Percentiles rank a stretch among this genome's conserved stretches.
Conservation (phyloP, 495 filamentous ascomycete species). For the Aeminium ludgeri region DNA sequence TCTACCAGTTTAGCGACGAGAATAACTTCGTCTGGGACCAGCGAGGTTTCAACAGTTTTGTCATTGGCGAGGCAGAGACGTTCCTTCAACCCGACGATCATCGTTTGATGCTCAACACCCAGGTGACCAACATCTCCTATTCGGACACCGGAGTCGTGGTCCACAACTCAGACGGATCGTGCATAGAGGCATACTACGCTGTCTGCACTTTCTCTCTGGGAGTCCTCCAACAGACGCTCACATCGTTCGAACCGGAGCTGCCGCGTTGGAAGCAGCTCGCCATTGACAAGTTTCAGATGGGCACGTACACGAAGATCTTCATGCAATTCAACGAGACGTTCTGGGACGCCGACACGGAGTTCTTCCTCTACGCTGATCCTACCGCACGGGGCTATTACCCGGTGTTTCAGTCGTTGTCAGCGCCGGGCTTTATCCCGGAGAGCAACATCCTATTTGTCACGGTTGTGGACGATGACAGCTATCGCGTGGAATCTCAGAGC, state of each 20-base stretch:
- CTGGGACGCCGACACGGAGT: constrained; percentile 51
- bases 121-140: constrained; percentile 44
- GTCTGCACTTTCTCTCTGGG: constrained; percentile 48
- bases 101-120: constrained; percentile 41
- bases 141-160: constrained; percentile 37
- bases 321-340: constrained; percentile 55
- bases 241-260: constrained; percentile 43
- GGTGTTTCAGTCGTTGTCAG: constrained; percentile 49
- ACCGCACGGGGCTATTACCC: constrained; percentile 50
- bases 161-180: constrained; percentile 37
- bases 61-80: constrained; percentile 43
- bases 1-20: constrained; percentile 31
- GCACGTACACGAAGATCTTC: constrained; percentile 68
- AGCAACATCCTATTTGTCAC: constrained; percentile 57
- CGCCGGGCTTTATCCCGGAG: constrained; percentile 41
- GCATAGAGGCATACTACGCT: constrained; percentile 43
- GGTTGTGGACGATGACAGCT: constrained; percentile 43
- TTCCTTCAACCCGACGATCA: constrained; percentile 41
- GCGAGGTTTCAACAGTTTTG: constrained; percentile 47
- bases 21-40: constrained; percentile 55
- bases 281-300: constrained; percentile 53
- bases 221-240: constrained; percentile 47
- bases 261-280: constrained; percentile 51
- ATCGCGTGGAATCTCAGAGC: constrained; percentile 45
- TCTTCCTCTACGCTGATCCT: constrained; percentile 53